These are phyloP conservation scores for Polygonum aviculare DNA, from an alignment of 148 eudicot genomes.

Conservation along the genomic window DNA sequence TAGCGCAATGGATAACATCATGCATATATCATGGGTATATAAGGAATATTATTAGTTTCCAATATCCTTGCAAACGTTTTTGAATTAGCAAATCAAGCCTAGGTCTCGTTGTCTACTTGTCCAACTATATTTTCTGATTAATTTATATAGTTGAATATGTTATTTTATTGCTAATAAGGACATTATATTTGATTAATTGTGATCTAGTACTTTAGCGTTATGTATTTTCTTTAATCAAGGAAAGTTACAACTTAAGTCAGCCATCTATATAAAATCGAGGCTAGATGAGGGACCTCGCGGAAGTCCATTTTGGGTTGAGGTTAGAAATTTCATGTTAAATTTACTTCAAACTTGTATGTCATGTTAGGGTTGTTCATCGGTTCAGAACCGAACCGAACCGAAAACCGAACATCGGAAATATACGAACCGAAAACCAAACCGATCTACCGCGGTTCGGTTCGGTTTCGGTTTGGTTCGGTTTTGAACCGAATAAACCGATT, in stretches of 20 bases:
- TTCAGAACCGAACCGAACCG: too few relatives aligned
- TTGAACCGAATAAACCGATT: too few relatives aligned
- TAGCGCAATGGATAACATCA: neutral
- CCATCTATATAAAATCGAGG: too few relatives aligned
- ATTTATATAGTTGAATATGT: neutral
- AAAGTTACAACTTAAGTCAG: neutral
- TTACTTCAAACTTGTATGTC: too few relatives aligned
- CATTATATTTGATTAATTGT: neutral
- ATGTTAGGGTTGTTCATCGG: too few relatives aligned
- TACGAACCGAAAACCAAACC: too few relatives aligned
- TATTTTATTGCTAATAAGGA: neutral
- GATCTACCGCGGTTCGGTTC: too few relatives aligned
- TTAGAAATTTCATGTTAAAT: too few relatives aligned
- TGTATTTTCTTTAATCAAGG: neutral
- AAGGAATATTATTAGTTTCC: neutral
- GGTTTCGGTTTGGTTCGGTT: too few relatives aligned
- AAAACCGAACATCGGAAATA: too few relatives aligned
- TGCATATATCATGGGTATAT: neutral
- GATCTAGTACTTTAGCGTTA: neutral
- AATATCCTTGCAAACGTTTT: neutral
- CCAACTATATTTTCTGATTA: neutral
- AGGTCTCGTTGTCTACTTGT: neutral
- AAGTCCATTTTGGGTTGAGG: neutral
- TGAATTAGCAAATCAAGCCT: slow-evolving; percentile 1
- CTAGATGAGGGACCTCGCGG: too few relatives aligned